phyloP scores from a whole-genome alignment of 2,329 filamentous ascomycete species.

The Diaporthe citriasiana region DNA sequence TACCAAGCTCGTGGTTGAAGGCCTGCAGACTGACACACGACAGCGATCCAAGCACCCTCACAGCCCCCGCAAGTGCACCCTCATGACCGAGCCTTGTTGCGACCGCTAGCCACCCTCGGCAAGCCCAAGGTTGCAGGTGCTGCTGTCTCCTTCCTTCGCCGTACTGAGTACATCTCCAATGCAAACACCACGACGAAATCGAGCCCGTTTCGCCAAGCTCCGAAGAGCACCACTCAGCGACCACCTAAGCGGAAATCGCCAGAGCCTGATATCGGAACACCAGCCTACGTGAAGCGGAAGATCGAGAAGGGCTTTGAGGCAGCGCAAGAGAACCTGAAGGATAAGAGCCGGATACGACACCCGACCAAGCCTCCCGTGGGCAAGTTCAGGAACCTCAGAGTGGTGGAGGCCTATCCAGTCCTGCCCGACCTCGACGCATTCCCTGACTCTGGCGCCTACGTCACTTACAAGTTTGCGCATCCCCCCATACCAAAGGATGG shows the following conservation, averaged over 20 bases:
- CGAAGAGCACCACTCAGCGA: slow-evolving; percentile 51
- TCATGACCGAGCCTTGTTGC: slow-evolving; percentile 85
- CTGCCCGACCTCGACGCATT: slow-evolving; percentile 78
- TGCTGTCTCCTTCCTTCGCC: slow-evolving; percentile 91
- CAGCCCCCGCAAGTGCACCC: slow-evolving; percentile 81
- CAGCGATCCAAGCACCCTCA: slow-evolving; percentile 86
- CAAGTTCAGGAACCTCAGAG: slow-evolving; percentile 62
- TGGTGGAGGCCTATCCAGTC: slow-evolving; percentile 72
- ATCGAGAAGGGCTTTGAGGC: slow-evolving; percentile 74
- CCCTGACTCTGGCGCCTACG: slow-evolving; percentile 77
- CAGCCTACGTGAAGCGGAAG: slow-evolving; percentile 76
- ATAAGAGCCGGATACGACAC: slow-evolving; percentile 68
- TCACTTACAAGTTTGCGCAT: slow-evolving; percentile 77
- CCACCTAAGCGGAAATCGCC: slow-evolving; percentile 67
- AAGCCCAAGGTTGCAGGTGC: slow-evolving; percentile 83
- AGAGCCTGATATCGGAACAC: slow-evolving; percentile 71
- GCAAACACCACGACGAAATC: slow-evolving; percentile 41
- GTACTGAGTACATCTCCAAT: slow-evolving; percentile 91
- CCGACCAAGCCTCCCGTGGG: slow-evolving; percentile 61
- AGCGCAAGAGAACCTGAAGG: slow-evolving; percentile 67
- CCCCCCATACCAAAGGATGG: slow-evolving; percentile 67
- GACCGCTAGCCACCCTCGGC: slow-evolving; percentile 85
- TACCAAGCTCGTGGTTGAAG: not conserved
- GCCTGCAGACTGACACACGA: slow-evolving; percentile 43
- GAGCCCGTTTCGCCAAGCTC: slow-evolving; percentile 38